phyloP scores from a whole-genome alignment of 164 flowering plant genomes.

The Brasenia schreberi region DNA sequence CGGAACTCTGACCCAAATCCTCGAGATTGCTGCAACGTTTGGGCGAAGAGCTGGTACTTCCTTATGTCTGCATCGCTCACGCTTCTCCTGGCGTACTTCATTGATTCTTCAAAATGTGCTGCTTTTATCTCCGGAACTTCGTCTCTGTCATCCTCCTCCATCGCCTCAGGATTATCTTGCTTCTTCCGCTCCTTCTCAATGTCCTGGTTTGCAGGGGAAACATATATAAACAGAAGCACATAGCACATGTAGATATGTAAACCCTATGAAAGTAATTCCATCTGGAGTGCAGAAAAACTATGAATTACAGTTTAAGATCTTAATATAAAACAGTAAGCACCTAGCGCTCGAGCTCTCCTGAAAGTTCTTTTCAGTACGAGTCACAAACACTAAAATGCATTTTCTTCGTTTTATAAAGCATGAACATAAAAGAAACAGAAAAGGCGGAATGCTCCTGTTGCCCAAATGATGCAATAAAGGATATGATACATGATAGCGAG shows the following conservation, averaged over 20 bases:
- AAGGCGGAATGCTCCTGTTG: too few relatives aligned
- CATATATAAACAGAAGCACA: neutral
- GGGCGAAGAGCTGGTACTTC: slow-evolving; percentile 25
- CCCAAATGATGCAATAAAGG: too few relatives aligned
- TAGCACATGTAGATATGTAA: neutral
- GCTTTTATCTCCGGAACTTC: slow-evolving; percentile 2
- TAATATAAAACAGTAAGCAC: too few relatives aligned
- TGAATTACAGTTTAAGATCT: too few relatives aligned
- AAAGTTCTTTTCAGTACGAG: too few relatives aligned
- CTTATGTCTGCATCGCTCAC: slow-evolving; percentile 4
- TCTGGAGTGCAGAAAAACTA: too few relatives aligned
- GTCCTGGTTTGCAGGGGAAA: neutral
- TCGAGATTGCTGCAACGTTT: slow-evolving; percentile 38
- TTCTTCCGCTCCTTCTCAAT: slow-evolving; percentile 2
- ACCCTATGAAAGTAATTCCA: neutral
- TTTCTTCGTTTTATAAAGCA: too few relatives aligned
- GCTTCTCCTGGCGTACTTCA: slow-evolving; percentile 2
- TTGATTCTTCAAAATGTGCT: slow-evolving; percentile 3
- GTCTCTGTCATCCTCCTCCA: slow-evolving; percentile 4
- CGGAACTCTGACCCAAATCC: slow-evolving; percentile 35
- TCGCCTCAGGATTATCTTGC: slow-evolving; percentile 1
- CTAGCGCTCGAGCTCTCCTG: too few relatives aligned
- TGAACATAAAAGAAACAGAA: too few relatives aligned
- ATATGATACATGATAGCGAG: too few relatives aligned
- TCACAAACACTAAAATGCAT: too few relatives aligned